phyloP scores from a whole-genome alignment of 1,139 yeast species.

The Scheffersomyces illinoinensis region DNA sequence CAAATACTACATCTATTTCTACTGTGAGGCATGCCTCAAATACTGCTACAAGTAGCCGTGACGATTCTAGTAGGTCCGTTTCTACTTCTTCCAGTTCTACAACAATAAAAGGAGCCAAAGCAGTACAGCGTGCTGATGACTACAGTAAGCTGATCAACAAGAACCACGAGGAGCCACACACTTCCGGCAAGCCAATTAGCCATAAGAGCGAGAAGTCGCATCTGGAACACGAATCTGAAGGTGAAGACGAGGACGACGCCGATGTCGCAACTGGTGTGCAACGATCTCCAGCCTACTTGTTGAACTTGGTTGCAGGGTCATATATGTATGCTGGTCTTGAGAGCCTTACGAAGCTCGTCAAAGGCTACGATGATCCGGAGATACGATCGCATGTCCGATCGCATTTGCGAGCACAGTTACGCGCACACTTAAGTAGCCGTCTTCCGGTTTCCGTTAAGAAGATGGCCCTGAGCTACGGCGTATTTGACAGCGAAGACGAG shows the following conservation, averaged over 20 bases:
- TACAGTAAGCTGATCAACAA: background rate
- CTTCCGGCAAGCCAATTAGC: background rate
- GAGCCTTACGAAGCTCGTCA: conserved; percentile 5
- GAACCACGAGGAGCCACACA: background rate
- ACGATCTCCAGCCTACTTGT: conserved; percentile 18
- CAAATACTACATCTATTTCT: background rate
- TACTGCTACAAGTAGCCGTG: background rate
- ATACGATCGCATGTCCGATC: background rate
- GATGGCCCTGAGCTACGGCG: background rate
- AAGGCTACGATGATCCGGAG: background rate
- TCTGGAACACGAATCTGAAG: conserved; percentile 7
- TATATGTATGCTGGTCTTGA: conserved; percentile 18
- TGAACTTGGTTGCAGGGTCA: conserved; percentile 17
- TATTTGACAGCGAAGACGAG: background rate
- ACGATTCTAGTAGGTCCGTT: background rate
- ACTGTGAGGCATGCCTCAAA: background rate
- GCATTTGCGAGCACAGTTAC: background rate
- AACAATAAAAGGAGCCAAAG: background rate
- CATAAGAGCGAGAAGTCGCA: background rate
- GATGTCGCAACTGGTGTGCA: conserved; percentile 15
- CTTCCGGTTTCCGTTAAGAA: background rate
- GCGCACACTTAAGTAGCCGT: background rate
- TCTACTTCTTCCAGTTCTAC: background rate
- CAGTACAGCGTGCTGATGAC: background rate
- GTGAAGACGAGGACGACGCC: conserved; percentile 25